Base-by-base conservation (phyloP, 2,329 filamentous ascomycete species). In the Fusarium foetens region DNA sequence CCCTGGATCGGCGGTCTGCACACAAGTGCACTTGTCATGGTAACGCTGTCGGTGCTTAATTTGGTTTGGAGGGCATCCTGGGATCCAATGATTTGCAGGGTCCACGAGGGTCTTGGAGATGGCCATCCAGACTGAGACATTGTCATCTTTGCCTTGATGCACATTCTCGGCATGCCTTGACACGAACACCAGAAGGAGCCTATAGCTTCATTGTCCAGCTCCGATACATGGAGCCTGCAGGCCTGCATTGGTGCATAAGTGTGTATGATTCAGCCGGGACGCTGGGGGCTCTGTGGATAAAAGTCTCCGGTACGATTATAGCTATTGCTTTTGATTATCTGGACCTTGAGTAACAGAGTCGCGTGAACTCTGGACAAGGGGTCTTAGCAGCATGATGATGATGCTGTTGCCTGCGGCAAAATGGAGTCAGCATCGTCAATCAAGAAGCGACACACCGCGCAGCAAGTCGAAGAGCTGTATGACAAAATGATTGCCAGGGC, bases 1-100 rank as follows among this genome's bases (percentile, higher is more conserved):
- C 70, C 75, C 72, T 77, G 70, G 73, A 76, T 76, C 73, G 61
- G 74, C 70, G 67, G 72, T 76, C 72, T 73, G 59, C 54, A 69
- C 54, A 69, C 54, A 59, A 71, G 63, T 68, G 55, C 51, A 35
- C 58, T 58, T 71, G 63, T 71, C 52, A 60, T 67, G 63, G 71
- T 68, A 70, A 43, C 63, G 65, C 65, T 39, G 68, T 74, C 62
- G 58, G 72, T 72, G 72, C 69, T 74, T 70, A 72, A 72, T 74
- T 74, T 72, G 71, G 68, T 38, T 57, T 57, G 58, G 55, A 48
- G 60, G 58, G 39, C 54, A 59, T 55, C 68, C 63, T 63, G 43
- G 51, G 38, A 51, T 59, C 67, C 67, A 74, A 73, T 71, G 70
- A 73, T 73, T 73, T 73, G 58, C 70, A 73, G 70, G 70, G 70